Evolutionary conservation across 257 asterid species (phyloP).

Genomic region (Ligustrum vulgare): DNA sequence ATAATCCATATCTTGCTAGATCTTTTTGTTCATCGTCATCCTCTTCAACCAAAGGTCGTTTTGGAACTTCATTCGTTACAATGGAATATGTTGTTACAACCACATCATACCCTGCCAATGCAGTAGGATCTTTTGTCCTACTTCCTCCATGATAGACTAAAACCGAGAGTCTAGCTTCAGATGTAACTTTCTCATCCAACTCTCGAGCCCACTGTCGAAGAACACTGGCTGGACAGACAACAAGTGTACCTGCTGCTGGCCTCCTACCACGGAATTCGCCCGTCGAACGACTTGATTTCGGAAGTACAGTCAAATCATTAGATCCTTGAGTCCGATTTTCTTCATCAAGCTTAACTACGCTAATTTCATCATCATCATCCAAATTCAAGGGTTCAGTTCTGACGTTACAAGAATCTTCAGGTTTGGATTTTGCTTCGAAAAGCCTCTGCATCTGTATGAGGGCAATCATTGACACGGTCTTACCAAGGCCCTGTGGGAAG

Average conservation of each 20-base stretch:
- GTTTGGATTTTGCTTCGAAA: constrained; percentile 53
- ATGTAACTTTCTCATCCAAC: constrained; percentile 75
- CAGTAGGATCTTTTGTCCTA: constrained; percentile 69
- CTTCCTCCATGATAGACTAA: constrained; percentile 86
- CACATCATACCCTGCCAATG: constrained; percentile 74
- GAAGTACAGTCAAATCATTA: constrained; percentile 7
- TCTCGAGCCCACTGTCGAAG: constrained; percentile 95
- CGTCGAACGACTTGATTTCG: constrained; percentile 47
- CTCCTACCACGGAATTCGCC: constrained; percentile 58
- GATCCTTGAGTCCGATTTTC: constrained; percentile 37
- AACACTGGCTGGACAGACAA: constrained; percentile 99
- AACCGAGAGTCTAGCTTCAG: constrained; percentile 52
- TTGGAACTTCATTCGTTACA: constrained; percentile 92
- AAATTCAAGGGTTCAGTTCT: constrained; percentile 69
- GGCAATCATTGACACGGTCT: constrained; percentile 92
- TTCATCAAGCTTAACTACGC: constrained; percentile 43
- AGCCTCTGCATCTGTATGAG: constrained; percentile 72
- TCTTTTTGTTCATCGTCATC: constrained; percentile 71
- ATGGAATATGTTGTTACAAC: constrained; percentile 94
- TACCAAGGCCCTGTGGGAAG: constrained; percentile 84
- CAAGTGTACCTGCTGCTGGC: constrained; percentile 90
- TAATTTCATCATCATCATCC: constrained; percentile 78
- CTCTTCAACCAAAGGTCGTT: constrained; percentile 81
- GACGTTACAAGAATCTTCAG: constrained; percentile 37
- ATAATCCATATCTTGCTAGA: constrained; percentile 66